Evolutionary conservation across 257 asterid genomes (phyloP).

Genomic region (Solanum ossicruentum): DNA sequence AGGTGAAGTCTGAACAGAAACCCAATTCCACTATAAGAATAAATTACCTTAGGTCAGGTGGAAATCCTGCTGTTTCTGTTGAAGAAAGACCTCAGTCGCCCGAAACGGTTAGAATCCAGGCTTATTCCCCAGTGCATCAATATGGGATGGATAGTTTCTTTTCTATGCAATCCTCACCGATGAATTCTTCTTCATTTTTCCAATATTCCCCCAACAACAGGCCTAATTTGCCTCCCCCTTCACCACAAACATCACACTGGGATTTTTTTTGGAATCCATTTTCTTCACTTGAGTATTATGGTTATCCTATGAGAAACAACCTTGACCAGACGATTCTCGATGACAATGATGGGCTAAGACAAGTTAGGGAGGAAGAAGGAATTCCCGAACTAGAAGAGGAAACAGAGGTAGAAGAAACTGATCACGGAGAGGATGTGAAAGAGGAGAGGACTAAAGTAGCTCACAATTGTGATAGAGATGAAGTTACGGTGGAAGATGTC

Average conservation of each 20-base stretch:
- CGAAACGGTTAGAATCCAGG: conserved; percentile 52
- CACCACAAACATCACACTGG: conserved; percentile 84
- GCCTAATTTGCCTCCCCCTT: conserved; percentile 47
- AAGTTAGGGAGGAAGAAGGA: conserved; percentile 82
- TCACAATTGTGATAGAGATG: conserved; percentile 27
- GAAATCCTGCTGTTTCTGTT: conserved; percentile 56
- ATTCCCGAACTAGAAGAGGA: conserved; percentile 88
- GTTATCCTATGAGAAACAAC: conserved; percentile 46
- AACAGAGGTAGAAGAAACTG: conserved; percentile 68
- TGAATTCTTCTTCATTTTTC: conserved; percentile 39
- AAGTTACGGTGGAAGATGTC: conserved; percentile 64
- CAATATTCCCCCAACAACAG: conserved; percentile 51
- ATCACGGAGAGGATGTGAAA: conserved; percentile 16
- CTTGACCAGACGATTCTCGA: conserved; percentile 38
- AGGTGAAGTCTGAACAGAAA: conserved; percentile 29
- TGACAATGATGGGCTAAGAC: conserved; percentile 58
- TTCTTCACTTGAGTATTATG: conserved; percentile 74
- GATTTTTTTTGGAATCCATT: conserved; percentile 98
- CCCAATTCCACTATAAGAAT: conserved; percentile 34
- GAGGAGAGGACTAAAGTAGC: conserved; percentile 23
- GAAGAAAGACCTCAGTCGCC: conserved; percentile 83
- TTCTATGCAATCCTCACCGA: conserved; percentile 48
- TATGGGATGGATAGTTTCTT: conserved; percentile 67
- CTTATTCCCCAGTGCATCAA: conserved; percentile 56
- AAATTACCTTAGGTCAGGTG: conserved; percentile 58